phyloP scores from a whole-genome alignment of 106 monocot genomes.

The Acorus gramineus region DNA sequence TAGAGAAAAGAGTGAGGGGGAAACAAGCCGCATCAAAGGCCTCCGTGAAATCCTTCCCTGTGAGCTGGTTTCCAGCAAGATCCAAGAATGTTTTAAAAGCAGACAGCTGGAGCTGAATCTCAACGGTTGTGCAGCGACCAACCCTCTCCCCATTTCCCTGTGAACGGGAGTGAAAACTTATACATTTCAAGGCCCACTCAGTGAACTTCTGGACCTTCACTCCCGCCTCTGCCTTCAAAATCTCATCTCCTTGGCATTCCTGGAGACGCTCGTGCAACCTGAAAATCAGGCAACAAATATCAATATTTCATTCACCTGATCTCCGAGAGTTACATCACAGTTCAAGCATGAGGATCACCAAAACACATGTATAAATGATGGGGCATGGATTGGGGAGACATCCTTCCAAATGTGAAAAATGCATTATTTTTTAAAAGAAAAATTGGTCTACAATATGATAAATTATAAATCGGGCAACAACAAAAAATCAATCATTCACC shows the following conservation, averaged over 20 bases:
- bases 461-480: no score
- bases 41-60: slow-evolving; percentile 88
- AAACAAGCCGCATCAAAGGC: slow-evolving; percentile 98
- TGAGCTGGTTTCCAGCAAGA: slow-evolving; percentile 22
- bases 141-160: slow-evolving; percentile 9
- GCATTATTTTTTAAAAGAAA: no score
- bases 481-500: no score
- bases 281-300: not conserved
- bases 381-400: no score
- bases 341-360: no score
- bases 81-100: not conserved
- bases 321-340: no score
- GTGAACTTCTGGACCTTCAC: not conserved
- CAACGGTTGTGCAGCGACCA: slow-evolving; percentile 28
- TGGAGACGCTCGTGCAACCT: slow-evolving; percentile 88
- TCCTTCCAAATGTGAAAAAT: no score
- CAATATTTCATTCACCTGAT: not conserved
- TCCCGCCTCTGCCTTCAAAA: slow-evolving; percentile 46
- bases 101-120: slow-evolving; percentile 16
- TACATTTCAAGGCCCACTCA: not conserved
- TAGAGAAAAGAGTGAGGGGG: slow-evolving; percentile 88
- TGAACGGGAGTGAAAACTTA: not conserved
- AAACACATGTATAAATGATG: no score
- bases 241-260: slow-evolving; percentile 81
- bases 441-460: no score